Evolutionary conservation across 148 eudicot species (phyloP).

Genomic region (Vaccinium corymbosum): DNA sequence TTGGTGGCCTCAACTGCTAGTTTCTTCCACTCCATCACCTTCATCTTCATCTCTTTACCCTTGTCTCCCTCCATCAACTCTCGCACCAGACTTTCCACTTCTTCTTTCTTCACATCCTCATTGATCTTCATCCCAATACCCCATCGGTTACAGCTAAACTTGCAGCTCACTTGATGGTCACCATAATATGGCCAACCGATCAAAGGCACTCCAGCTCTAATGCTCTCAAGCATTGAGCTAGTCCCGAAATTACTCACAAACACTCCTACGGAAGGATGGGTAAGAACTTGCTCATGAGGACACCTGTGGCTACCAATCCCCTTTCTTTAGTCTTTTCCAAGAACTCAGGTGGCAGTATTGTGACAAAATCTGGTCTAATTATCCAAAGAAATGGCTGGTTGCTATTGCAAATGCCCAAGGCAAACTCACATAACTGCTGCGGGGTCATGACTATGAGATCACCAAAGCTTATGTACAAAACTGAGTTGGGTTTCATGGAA

Average conservation of each 20-base stretch:
- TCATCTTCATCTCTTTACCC: slow-evolving; percentile 44
- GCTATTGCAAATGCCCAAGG: slow-evolving; percentile 48
- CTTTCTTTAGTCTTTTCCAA: slow-evolving; percentile 11
- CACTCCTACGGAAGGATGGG: slow-evolving; percentile 8
- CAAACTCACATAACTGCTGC: slow-evolving; percentile 25
- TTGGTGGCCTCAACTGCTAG: slow-evolving; percentile 37
- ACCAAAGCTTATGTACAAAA: slow-evolving; percentile 22
- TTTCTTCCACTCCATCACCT: slow-evolving; percentile 37
- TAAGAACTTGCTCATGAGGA: slow-evolving; percentile 18
- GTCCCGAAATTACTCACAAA: slow-evolving; percentile 14
- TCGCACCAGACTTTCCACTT: slow-evolving; percentile 42
- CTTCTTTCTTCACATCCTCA: slow-evolving; percentile 33
- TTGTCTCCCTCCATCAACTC: slow-evolving; percentile 49
- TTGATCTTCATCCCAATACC: slow-evolving; percentile 48
- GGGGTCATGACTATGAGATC: slow-evolving; percentile 21
- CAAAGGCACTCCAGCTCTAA: slow-evolving; percentile 44
- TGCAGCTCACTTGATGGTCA: slow-evolving; percentile 49
- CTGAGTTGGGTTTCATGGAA: slow-evolving; percentile 28
- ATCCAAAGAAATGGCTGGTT: slow-evolving; percentile 47
- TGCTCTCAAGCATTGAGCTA: slow-evolving; percentile 38
- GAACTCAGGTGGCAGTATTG: slow-evolving; percentile 12
- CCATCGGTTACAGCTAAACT: slow-evolving; percentile 45
- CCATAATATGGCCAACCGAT: slow-evolving; percentile 61
- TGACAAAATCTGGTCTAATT: background rate
- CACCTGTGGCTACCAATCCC: slow-evolving; percentile 16